These are phyloP conservation scores for Eragrostis tef DNA, from an alignment of 202 grass and related monocot genomes.

Conservation along the genomic window DNA sequence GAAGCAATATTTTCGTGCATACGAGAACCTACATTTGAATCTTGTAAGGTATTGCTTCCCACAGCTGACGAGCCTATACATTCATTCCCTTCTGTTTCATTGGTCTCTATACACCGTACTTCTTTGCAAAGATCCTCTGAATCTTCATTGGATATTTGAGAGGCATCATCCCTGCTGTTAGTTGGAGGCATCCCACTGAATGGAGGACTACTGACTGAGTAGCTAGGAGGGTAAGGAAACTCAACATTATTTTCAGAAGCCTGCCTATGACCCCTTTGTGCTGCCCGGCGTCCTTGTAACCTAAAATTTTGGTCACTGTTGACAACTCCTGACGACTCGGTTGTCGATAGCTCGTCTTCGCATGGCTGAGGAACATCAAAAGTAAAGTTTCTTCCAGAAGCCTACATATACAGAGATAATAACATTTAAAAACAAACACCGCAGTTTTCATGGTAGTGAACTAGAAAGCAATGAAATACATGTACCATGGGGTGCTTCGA, in stretches of 20 bases:
- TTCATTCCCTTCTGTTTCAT: constrained; percentile 51
- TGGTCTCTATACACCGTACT: constrained; percentile 84
- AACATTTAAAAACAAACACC: not conserved
- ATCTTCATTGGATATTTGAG: constrained; percentile 59
- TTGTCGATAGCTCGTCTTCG: constrained; percentile 61
- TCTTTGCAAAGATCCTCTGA: constrained; percentile 86
- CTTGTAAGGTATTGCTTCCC: constrained; percentile 51
- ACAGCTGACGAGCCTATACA: constrained; percentile 41
- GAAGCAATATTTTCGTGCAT: constrained; percentile 29
- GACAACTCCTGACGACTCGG: constrained; percentile 62
- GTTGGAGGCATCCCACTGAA: constrained; percentile 54
- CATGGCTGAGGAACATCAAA: constrained; percentile 64
- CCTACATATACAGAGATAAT: constrained; percentile 55
- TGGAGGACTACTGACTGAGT: constrained; percentile 60
- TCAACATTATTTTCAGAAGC: constrained; percentile 53
- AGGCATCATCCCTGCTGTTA: constrained; percentile 46
- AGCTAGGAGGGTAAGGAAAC: constrained; percentile 33
- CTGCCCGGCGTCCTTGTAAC: constrained; percentile 40
- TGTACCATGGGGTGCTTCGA: constrained; percentile 62
- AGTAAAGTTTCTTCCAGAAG: constrained; percentile 62
- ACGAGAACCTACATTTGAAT: constrained; percentile 45
- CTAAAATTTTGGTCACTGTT: constrained; percentile 49
- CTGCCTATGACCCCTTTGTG: constrained; percentile 44
- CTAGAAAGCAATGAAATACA: constrained; percentile 27
- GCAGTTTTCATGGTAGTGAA: constrained; percentile 23